Evolutionary conservation across 129 eudicot species (phyloP).

Genomic region (Glebionis coronaria): DNA sequence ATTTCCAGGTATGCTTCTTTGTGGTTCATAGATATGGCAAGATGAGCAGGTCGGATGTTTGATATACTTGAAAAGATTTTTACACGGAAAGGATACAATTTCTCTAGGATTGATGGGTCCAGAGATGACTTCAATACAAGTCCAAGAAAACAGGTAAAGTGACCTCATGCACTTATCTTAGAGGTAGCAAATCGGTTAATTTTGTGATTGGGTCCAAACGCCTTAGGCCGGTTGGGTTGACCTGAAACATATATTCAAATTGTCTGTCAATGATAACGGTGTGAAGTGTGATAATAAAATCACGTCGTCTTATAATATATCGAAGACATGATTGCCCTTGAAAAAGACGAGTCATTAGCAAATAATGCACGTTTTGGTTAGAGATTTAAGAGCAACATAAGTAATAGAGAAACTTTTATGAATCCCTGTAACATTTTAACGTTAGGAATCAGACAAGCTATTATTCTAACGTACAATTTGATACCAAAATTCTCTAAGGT

Average conservation of each 20-base stretch:
- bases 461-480: no score
- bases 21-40: no score
- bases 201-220: neutral
- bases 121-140: conserved; percentile 95
- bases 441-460: no score
- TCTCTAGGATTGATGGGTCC: conserved; percentile 90
- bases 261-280: neutral
- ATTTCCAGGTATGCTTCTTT: no score
- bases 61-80: conserved; percentile 84
- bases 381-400: no score
- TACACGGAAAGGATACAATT: conserved; percentile 82
- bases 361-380: no score
- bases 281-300: neutral
- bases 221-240: neutral
- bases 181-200: neutral
- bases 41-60: conserved; percentile 91
- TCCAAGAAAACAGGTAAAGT: conserved; percentile 93
- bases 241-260: neutral
- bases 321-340: no score
- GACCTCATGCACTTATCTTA: neutral
- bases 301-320: no score
- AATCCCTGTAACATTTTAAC: no score
- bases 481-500: no score
- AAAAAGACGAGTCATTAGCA: no score
- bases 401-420: no score